Percentiles rank a stretch among this genome's conserved stretches.
phyloP scores from a whole-genome alignment of 352 stramenopile genomes.

The Aphanomyces cochlioides region DNA sequence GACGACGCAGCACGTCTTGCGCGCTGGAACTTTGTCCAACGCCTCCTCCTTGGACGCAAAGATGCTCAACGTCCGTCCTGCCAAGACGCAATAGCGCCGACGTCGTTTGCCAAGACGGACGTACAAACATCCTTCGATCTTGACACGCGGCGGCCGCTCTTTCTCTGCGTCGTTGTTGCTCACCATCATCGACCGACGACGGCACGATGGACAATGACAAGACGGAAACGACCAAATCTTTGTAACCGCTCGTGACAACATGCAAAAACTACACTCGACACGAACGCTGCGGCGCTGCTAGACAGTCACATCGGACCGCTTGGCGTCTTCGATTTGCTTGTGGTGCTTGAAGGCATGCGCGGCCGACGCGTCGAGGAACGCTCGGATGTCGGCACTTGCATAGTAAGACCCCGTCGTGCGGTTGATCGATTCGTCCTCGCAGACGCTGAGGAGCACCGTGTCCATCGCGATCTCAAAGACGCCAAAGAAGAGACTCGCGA shows the following conservation, averaged over 20 bases:
- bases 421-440: constrained; percentile 85
- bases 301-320: neutral
- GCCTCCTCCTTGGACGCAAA: constrained; percentile 55
- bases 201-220: constrained; percentile 1
- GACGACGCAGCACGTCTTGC: constrained; percentile 60
- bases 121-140: constrained; percentile 61
- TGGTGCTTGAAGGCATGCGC: constrained; percentile 17
- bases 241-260: neutral
- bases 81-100: constrained; percentile 66
- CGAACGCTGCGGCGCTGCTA: neutral
- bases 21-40: constrained; percentile 28
- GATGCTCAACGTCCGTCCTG: constrained; percentile 50
- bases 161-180: constrained; percentile 14
- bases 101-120: constrained; percentile 54
- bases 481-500: constrained; percentile 94
- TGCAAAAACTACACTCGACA: neutral
- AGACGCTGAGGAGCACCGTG: constrained; percentile 96
- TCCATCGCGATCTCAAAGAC: constrained; percentile 94
- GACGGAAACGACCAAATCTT: neutral
- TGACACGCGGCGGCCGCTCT: neutral
- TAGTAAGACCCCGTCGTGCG: constrained; percentile 29
- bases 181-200: neutral
- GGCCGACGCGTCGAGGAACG: constrained; percentile 12
- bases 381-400: neutral
- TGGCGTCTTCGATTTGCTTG: constrained; percentile 11